phyloP scores from a whole-genome alignment of 2,329 filamentous ascomycete genomes.

The Penicillium corylophilum region DNA sequence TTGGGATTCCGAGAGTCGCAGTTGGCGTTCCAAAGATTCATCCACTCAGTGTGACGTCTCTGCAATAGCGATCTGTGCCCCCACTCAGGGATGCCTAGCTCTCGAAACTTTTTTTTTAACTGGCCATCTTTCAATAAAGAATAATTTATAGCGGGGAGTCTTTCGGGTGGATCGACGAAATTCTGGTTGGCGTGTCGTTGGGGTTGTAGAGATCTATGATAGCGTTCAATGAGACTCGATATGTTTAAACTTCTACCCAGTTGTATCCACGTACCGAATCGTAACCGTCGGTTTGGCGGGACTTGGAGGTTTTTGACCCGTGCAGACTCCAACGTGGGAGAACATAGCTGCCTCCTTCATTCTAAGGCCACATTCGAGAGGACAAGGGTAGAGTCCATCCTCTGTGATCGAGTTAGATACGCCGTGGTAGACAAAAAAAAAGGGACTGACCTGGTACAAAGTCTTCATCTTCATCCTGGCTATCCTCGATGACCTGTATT shows the following conservation, averaged over 20 bases:
- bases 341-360: constrained; percentile 82
- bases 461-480: constrained; percentile 44
- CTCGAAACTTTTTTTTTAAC: constrained; percentile 76
- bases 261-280: constrained; percentile 27
- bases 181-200: constrained; percentile 16
- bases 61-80: constrained; percentile 71
- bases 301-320: constrained; percentile 25
- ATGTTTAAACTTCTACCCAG: not conserved
- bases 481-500: constrained; percentile 40
- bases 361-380: constrained; percentile 67
- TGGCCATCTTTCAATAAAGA: constrained; percentile 76
- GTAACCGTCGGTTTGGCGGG: constrained; percentile 15
- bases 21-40: constrained; percentile 95
- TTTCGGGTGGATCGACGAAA: constrained; percentile 50
- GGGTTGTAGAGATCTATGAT: constrained; percentile 24
- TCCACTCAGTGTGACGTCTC: constrained; percentile 84
- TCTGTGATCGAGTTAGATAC: constrained; percentile 43
- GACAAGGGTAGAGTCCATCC: constrained; percentile 78
- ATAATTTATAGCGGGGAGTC: constrained; percentile 80
- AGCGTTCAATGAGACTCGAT: constrained; percentile 17
- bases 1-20: constrained; percentile 79
- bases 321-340: constrained; percentile 73
- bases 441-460: constrained; percentile 33
- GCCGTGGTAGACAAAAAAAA: not conserved
- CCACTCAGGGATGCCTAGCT: constrained; percentile 71